These are phyloP conservation scores for Geotrichum macrosporum DNA, from an alignment of 1,139 yeast genomes.

Conservation along the genomic window DNA sequence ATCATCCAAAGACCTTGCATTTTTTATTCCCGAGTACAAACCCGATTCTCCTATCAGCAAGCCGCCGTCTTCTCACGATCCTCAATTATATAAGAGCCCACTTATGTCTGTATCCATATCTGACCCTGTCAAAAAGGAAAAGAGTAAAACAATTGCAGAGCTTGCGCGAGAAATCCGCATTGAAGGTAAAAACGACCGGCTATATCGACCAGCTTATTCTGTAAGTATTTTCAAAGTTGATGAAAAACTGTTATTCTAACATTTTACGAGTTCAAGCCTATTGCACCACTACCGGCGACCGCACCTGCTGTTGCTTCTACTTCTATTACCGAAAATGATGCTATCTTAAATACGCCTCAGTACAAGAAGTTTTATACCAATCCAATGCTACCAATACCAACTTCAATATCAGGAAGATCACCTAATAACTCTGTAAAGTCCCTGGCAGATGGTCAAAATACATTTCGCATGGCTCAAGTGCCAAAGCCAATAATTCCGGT, in stretches of 20 bases:
- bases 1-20: not conserved
- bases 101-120: too few species aligned
- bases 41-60: too few species aligned
- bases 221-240: too few species aligned
- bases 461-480: constrained; percentile 25
- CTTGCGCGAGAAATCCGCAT: constrained; percentile 52
- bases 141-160: constrained; percentile 50
- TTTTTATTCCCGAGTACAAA: not conserved
- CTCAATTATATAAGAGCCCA: too few species aligned
- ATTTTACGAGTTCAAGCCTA: constrained; percentile 13
- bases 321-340: constrained; percentile 7
- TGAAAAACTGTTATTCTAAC: too few species aligned
- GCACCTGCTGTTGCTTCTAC: constrained; percentile 8
- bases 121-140: constrained; percentile 26
- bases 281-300: not conserved
- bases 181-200: constrained; percentile 18
- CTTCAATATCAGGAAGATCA: constrained; percentile 2
- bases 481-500: constrained; percentile 3
- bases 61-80: too few species aligned
- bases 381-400: constrained; percentile 7
- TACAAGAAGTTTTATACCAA: constrained; percentile 7
- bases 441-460: constrained; percentile 30
- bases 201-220: constrained; percentile 5
- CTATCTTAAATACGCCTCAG: constrained; percentile 7
- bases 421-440: constrained; percentile 22